Evolutionary conservation across 2,329 filamentous ascomycete genomes (phyloP).

Genomic region (Sporothrix euskadiensis): DNA sequence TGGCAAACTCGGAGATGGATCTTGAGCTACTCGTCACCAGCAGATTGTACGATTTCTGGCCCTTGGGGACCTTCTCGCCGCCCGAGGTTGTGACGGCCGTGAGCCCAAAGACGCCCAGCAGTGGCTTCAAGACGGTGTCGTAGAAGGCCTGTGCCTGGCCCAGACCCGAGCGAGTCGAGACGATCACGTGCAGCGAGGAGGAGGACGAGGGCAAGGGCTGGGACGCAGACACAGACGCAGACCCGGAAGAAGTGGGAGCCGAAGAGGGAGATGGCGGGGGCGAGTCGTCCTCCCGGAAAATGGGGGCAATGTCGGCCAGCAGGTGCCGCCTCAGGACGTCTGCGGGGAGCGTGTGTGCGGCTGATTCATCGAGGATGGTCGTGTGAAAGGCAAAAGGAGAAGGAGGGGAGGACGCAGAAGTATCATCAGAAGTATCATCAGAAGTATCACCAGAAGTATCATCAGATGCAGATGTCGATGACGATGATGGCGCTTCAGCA

Average conservation of each 20-base stretch:
- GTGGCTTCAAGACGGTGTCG: slow-evolving; percentile 54
- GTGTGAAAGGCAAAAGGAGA: slow-evolving; percentile 32
- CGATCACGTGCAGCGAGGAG: slow-evolving; percentile 59
- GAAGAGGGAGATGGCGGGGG: background rate
- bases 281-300: slow-evolving; percentile 28
- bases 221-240: background rate
- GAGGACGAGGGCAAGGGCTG: slow-evolving; percentile 27
- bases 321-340: slow-evolving; percentile 43
- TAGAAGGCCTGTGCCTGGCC: slow-evolving; percentile 59
- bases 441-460: background rate
- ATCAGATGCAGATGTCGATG: background rate
- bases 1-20: slow-evolving; percentile 65
- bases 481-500: background rate
- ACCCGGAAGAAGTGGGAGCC: no score
- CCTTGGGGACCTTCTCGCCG: background rate
- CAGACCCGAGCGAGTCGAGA: slow-evolving; percentile 67
- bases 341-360: slow-evolving; percentile 39
- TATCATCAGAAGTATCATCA: background rate
- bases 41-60: slow-evolving; percentile 47
- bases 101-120: slow-evolving; percentile 53
- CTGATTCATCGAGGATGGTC: slow-evolving; percentile 33
- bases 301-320: slow-evolving; percentile 43
- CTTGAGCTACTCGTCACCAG: slow-evolving; percentile 64
- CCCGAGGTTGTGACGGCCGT: slow-evolving; percentile 27
- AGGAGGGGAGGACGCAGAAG: background rate